Evolutionary conservation across 202 grass and related monocot genomes (phyloP), one percentile per base, ranked within the genome.

Genomic region (Panicum hallii): DNA sequence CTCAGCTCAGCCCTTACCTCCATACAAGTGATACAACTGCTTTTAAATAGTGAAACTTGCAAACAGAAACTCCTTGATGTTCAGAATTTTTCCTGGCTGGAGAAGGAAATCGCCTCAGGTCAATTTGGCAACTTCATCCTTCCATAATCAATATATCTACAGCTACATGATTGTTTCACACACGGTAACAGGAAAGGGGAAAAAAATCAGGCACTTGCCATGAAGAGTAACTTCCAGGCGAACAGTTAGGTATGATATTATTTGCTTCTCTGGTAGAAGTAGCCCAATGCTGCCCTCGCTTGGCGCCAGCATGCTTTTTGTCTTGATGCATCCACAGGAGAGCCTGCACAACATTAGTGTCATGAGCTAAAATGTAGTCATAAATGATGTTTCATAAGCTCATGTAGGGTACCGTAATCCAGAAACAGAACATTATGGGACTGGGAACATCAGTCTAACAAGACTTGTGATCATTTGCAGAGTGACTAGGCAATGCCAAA

Each of bases 61-160:
- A 89, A 89, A 87, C 79, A 86, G 86, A 88, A 74, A 89, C 90
- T 86, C 83, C 70, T 87, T 45, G 82, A 85, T 77, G 77, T 82
- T 91, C 77, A 82, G 81, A 85, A 54, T 76, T 76, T 70, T 83
- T 83, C 83, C 83, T 89, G 76, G 69, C 76, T 72, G 84, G 74
- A 70, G 73, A 89, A 83, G 83, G 80, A 84, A 87, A 89, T 77
- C 80, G 60, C 71, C 80, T 62, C 56, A 69, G 38, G 50, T 89
- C 71, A 89, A 83, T 68, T 81, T 81, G 81, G 50, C 66, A 84
- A 87, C 80, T 84, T 72, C 73, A 74, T 74, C 84, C 76, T 72
- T 89, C 77, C 87, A 80, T 87, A 77, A 92, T 81, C 76, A 84
- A 84, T 92, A 72, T 92, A 89, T 89, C 87, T 87, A 89, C 90